Percentiles rank a stretch among this genome's conserved stretches.
Conservation (phyloP, 2,329 filamentous ascomycete genomes). For the Aspergillus ustus region DNA sequence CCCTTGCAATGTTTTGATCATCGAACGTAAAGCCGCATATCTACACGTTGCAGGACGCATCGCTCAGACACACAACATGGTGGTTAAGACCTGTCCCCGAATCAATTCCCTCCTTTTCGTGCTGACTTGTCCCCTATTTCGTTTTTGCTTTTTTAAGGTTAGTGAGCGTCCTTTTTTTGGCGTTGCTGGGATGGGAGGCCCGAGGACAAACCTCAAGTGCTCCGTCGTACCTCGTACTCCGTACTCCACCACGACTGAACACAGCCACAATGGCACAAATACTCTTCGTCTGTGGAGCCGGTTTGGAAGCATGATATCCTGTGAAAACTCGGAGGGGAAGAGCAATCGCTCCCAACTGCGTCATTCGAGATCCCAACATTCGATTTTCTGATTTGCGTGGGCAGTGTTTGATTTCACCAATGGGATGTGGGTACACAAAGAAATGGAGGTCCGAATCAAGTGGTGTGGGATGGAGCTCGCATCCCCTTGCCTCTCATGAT, state of each 20-base stretch:
- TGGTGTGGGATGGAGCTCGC: background rate
- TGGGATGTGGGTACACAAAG: background rate
- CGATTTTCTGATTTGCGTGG: background rate
- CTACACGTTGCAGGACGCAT: slow-evolving; percentile 3
- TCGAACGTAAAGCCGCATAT: background rate
- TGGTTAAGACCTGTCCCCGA: background rate
- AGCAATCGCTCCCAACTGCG: background rate
- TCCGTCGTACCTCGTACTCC: background rate
- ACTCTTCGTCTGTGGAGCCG: background rate
- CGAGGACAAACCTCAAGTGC: background rate
- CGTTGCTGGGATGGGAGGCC: background rate
- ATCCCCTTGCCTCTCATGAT: background rate
- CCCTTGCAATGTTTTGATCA: background rate
- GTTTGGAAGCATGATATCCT: background rate
- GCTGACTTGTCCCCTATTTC: background rate
- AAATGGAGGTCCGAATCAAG: background rate
- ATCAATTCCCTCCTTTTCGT: background rate
- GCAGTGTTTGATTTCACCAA: background rate
- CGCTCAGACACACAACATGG: background rate
- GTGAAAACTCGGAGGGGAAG: background rate
- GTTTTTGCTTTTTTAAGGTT: background rate
- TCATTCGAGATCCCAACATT: background rate
- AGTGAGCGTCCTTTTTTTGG: background rate
- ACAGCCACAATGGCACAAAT: slow-evolving; percentile 6
- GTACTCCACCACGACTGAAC: background rate